Evolutionary conservation across 2,329 filamentous ascomycete genomes (phyloP).

Genomic region (Penicillium vulpinum): DNA sequence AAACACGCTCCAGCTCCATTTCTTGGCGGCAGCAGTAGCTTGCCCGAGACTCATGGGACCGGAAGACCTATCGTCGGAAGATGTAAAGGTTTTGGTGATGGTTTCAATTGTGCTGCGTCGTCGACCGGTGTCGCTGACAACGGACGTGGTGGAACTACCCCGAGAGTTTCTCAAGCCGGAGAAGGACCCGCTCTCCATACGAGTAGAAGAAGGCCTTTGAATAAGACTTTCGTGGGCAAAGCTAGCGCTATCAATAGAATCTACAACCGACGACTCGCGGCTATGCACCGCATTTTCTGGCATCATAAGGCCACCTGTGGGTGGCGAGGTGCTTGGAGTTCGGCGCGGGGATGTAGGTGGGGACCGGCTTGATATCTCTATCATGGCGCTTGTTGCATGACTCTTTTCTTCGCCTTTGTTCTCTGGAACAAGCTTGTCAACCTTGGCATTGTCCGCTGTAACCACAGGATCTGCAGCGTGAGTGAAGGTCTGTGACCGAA

Average conservation of each 20-base stretch:
- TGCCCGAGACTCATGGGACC: constrained; percentile 47
- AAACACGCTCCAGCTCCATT: constrained; percentile 58
- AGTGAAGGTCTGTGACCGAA: constrained; percentile 64
- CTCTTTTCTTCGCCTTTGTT: constrained; percentile 58
- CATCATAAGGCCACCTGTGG: constrained; percentile 37
- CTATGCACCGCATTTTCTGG: constrained; percentile 39
- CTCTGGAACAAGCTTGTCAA: constrained; percentile 62
- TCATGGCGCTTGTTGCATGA: constrained; percentile 65
- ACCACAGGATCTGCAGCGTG: constrained; percentile 65
- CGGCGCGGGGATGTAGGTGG: constrained; percentile 55
- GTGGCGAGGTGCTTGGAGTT: constrained; percentile 49
- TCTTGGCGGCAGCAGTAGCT: constrained; percentile 59
- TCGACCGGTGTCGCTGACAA: constrained; percentile 30
- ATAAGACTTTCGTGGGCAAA: constrained; percentile 23
- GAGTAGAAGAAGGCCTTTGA: constrained; percentile 31
- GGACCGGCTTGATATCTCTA: constrained; percentile 65
- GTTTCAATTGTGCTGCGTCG: constrained; percentile 35
- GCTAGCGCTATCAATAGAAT: constrained; percentile 40
- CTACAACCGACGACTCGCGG: constrained; percentile 54
- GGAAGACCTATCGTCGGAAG: constrained; percentile 39
- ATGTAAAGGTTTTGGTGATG: constrained; percentile 28
- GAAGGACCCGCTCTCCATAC: constrained; percentile 25
- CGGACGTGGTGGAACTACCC: constrained; percentile 28
- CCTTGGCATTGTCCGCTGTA: constrained; percentile 65
- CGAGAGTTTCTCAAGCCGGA: constrained; percentile 22